Percentiles rank a stretch among this genome's conserved stretches.
phyloP scores from a whole-genome alignment of 1,284 basidiomycete species.

The Ceratobasidium sp. region DNA sequence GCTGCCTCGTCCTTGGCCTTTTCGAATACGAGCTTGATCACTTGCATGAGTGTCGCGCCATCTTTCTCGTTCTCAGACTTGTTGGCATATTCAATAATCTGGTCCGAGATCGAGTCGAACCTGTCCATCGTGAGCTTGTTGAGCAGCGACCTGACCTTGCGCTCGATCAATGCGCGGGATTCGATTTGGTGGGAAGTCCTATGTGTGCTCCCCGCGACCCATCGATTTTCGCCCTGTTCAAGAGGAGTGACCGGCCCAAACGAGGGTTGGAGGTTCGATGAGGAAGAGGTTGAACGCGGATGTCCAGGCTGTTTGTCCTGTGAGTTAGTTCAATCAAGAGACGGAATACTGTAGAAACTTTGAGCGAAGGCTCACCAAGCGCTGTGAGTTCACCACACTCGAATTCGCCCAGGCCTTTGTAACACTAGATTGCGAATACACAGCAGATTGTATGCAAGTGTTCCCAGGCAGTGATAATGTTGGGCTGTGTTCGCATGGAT shows the following conservation, averaged over 20 bases:
- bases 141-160: conserved; percentile 69
- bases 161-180: conserved; percentile 58
- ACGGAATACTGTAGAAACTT: too few species aligned
- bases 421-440: too few species aligned
- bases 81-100: conserved; percentile 69
- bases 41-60: conserved; percentile 65
- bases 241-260: conserved; percentile 81
- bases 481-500: too few species aligned
- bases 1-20: conserved; percentile 71
- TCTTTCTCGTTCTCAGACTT: conserved; percentile 64
- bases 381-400: too few species aligned
- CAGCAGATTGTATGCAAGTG: too few species aligned
- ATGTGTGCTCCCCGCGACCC: conserved; percentile 57
- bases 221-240: conserved; percentile 82
- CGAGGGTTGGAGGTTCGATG: background rate
- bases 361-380: too few species aligned
- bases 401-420: too few species aligned
- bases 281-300: too few species aligned
- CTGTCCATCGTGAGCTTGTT: conserved; percentile 71
- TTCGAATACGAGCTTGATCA: conserved; percentile 69
- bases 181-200: conserved; percentile 49
- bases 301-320: too few species aligned
- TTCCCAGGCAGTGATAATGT: too few species aligned
- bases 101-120: conserved; percentile 66
- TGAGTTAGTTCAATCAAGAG: too few species aligned